These are phyloP conservation scores for Chrysosporium queenslandicum DNA, from an alignment of 2,329 filamentous ascomycete genomes.

Conservation along the genomic window DNA sequence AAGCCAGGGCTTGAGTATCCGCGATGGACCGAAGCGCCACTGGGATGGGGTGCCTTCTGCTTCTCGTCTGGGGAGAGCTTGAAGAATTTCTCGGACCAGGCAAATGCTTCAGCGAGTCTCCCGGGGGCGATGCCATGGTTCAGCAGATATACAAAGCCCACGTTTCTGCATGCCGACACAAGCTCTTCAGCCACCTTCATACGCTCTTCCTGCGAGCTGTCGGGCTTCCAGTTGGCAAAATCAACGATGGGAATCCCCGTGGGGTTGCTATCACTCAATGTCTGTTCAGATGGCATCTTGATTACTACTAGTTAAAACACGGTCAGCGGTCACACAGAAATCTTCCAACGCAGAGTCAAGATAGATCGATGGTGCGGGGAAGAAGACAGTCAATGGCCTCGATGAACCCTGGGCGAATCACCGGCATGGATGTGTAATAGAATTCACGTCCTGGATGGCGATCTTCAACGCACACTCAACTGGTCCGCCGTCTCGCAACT, in stretches of 20 bases:
- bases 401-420: background rate
- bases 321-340: background rate
- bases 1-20: conserved; percentile 49
- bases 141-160: conserved; percentile 42
- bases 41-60: conserved; percentile 42
- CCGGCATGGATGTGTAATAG: background rate
- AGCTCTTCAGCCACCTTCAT: conserved; percentile 32
- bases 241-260: conserved; percentile 33
- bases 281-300: background rate
- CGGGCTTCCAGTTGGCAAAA: conserved; percentile 30
- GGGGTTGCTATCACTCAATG: background rate
- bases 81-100: conserved; percentile 37
- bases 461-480: too few species aligned
- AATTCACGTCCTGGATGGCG: background rate
- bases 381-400: background rate
- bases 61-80: conserved; percentile 38
- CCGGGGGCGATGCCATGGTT: conserved; percentile 38
- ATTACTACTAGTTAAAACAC: background rate
- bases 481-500: too few species aligned
- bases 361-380: too few species aligned
- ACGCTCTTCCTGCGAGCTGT: conserved; percentile 23
- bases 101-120: conserved; percentile 37
- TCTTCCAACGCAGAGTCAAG: background rate
- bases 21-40: conserved; percentile 42
- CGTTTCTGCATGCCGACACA: conserved; percentile 34